Base-by-base conservation (phyloP, 2,329 filamentous ascomycete species). In the Trichoderma guizhouense region DNA sequence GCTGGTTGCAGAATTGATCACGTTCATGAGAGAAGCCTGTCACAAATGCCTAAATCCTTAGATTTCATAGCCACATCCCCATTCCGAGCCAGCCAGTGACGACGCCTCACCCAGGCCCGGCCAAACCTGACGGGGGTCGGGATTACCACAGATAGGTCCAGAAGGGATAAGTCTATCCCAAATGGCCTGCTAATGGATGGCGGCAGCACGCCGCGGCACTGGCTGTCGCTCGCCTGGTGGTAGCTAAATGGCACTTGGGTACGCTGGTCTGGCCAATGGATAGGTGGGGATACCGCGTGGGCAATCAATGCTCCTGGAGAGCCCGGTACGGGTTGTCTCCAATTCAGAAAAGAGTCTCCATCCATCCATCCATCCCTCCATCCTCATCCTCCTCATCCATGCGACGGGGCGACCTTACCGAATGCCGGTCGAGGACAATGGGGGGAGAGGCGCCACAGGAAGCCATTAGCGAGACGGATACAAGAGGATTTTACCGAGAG, bases 31-130 rank as follows among this genome's bases (percentile, higher is more conserved):
- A 57, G 51, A 28, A n/a, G 36, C 66, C 36, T 51, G 55, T 69
- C 66, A 69, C 47, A 53, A 69, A 69, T 61, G 55, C 53, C 24
- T 30, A 26, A 61, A 69, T 51, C 55, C 66, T 61, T 47, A 51
- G 66, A 51, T 61, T 69, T 51, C 66, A 61, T 61, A 61, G 66
- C 55, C 66, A 69, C 66, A 61, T 43, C 55, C 18, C 66, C 55
- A 51, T 51, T 34, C 36, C 66, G 66, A 51, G 55, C 66, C 55
- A 69, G 39, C 39, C 66, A 34, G 55, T 47, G 51, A 67, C 32
- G 47, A 57, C 51, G 64, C 66, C 66, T 69, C 66, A 51, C 55
- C 65, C 39, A 43, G 21, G 55, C 32, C 53, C 36, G n/a, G 34
- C 26, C 34, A 21, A 55, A 26, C 39, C 26, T 32, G 65, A 53